Base-by-base conservation (phyloP, 208 protist species). In the Leptomonas pyrrhocoris region DNA sequence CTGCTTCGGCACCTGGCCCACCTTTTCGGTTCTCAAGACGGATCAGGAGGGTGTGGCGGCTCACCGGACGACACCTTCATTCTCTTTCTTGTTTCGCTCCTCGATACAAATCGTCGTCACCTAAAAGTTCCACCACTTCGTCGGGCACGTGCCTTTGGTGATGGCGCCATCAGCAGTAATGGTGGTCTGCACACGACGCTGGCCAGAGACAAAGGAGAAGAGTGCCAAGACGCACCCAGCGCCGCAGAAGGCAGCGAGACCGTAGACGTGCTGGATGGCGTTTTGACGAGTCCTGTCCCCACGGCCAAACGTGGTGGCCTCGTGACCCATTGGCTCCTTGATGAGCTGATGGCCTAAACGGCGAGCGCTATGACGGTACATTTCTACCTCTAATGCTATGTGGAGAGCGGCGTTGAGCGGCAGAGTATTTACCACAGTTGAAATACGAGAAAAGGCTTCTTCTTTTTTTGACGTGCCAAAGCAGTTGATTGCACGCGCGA, bases 241-340 rank as follows among this genome's bases (percentile, higher is more conserved):
- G 23, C 58, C 85, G 46, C 77, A 85, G 50, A 89, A 80, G 11
- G 60, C 80, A 27, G 76, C 57, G 23, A 85, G 62, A 1, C 64
- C 75, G 46, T 85, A 85, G 0, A 96, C 38, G 61, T 94, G 83
- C 16, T 81, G 80, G 11, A 96, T 34, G 13, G 84, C 79, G 66
- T 93, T 85, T 53, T 70, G 11, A 58, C 79, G 78, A 11, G 88
- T 90, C 28, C 86, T 79, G 27, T 80, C 66, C 31, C 89, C 88
- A 48, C 92, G 88, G 11, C 81, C 79, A 55, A 94, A 92, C 2
- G 92, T 94, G 68, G 82, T 92, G 69, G 91, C 85, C 66, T 96
- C 92, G 67, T 96, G 85, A 4, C 85, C 87, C 81, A 96, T 85
- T 25, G 92, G 92, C 80, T 96, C 92, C 73, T 94, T 94, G 58